These are phyloP conservation scores for Pyrus communis DNA, from an alignment of 306 rosid species.

Conservation along the genomic window DNA sequence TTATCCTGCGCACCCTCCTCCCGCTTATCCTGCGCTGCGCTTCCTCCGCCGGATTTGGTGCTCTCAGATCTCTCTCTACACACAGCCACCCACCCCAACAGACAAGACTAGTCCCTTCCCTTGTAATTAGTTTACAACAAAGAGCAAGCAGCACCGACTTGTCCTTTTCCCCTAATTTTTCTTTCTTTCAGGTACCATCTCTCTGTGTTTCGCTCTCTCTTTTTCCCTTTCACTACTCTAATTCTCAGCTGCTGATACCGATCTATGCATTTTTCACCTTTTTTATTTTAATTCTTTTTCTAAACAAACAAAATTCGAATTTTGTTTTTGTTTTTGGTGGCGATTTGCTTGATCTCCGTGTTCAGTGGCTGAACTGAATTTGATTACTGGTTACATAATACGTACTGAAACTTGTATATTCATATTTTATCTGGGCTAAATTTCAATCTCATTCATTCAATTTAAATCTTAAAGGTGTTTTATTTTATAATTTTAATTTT, in stretches of 20 bases:
- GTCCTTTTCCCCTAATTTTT: not conserved
- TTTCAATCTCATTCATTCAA: not conserved
- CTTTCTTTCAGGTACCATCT: not conserved
- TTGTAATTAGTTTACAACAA: not conserved
- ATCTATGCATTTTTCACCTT: not conserved
- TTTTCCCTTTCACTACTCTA: not conserved
- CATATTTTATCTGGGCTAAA: not conserved
- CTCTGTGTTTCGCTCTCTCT: not conserved
- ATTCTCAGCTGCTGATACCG: not conserved
- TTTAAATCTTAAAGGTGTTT: not conserved
- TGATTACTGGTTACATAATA: not conserved
- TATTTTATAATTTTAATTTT: not conserved
- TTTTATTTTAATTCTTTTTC: not conserved
- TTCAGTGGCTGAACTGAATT: not conserved
- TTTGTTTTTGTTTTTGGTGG: not conserved
- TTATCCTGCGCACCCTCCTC: slow-evolving; percentile 39
- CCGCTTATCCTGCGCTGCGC: slow-evolving; percentile 45
- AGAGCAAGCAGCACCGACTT: not conserved
- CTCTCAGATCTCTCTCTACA: slow-evolving; percentile 26
- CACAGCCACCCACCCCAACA: not conserved
- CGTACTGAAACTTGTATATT: not conserved
- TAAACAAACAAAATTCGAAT: not conserved
- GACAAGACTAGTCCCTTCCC: not conserved
- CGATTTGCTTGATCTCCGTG: not conserved
- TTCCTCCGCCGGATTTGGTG: slow-evolving; percentile 24